Evolutionary conservation across 306 rosid genomes (phyloP).

Genomic region (Rosa rugosa): DNA sequence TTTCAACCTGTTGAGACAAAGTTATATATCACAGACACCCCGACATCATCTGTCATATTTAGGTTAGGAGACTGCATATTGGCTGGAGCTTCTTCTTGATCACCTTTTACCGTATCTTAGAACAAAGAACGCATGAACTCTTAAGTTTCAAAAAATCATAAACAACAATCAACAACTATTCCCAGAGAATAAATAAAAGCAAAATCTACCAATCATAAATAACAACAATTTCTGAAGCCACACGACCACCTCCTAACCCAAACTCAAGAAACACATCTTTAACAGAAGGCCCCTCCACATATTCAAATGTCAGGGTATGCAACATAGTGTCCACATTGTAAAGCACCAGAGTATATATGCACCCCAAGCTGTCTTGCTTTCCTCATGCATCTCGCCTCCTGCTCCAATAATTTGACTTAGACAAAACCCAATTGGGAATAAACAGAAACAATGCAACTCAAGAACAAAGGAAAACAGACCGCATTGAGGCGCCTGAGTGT

Average conservation of each 20-base stretch:
- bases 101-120: no score
- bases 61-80: no score
- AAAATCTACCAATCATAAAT: no score
- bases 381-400: conserved; percentile 95
- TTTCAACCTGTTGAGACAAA: no score
- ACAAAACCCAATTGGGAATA: not conserved
- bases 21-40: no score
- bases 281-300: conserved; percentile 67
- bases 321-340: conserved; percentile 59
- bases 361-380: conserved; percentile 90
- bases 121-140: no score
- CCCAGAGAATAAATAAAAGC: no score
- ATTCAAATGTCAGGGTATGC: conserved; percentile 75
- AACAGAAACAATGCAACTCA: not conserved
- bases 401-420: conserved; percentile 24
- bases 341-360: conserved; percentile 51
- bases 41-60: no score
- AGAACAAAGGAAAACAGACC: conserved; percentile 30
- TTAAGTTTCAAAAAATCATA: no score
- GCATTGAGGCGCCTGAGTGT: conserved; percentile 80
- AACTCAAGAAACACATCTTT: conserved; percentile 75
- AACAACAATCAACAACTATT: no score
- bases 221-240: not conserved
- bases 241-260: conserved; percentile 44
- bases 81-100: no score